A percentile compares a stretch with the other conserved stretches of the same genome.
Evolutionary conservation across 306 rosid genomes (phyloP).

Genomic region (Quercus engelmannii): DNA sequence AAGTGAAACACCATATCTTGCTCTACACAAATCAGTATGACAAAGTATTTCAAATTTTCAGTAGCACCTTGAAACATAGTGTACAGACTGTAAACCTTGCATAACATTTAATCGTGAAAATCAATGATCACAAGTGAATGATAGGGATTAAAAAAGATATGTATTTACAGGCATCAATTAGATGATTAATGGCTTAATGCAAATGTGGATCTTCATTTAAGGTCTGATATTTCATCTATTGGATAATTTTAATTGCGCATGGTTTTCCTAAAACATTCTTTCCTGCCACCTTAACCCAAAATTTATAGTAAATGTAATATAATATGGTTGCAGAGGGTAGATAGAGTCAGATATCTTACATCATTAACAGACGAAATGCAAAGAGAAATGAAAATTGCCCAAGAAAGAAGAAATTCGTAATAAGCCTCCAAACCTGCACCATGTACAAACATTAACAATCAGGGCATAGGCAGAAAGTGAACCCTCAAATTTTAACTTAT

Average conservation of each 20-base stretch:
- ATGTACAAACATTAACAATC: slow-evolving; percentile 3
- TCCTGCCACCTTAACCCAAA: not conserved
- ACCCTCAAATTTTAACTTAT: too few relatives aligned
- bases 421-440: slow-evolving; percentile 63
- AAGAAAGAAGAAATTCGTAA: slow-evolving; percentile 74
- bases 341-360: slow-evolving; percentile 31
- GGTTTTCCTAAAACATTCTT: not conserved
- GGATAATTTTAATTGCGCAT: too few relatives aligned
- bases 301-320: not conserved
- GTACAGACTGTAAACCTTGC: not conserved
- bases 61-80: not conserved
- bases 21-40: slow-evolving; percentile 36
- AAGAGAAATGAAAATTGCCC: slow-evolving; percentile 61
- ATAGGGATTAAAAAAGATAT: not conserved
- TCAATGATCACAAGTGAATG: not conserved
- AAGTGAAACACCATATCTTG: slow-evolving; percentile 67
- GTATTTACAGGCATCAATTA: not conserved
- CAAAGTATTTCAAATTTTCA: not conserved
- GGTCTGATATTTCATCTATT: not conserved
- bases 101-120: not conserved
- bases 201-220: not conserved
- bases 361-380: slow-evolving; percentile 49
- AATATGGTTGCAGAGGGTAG: not conserved
- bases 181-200: not conserved
- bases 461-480: not conserved